A percentile compares a stretch with the other conserved stretches of the same genome.
These are phyloP conservation scores for Nakazawaea pomicola DNA, from an alignment of 805 yeast species.

Conservation along the genomic window DNA sequence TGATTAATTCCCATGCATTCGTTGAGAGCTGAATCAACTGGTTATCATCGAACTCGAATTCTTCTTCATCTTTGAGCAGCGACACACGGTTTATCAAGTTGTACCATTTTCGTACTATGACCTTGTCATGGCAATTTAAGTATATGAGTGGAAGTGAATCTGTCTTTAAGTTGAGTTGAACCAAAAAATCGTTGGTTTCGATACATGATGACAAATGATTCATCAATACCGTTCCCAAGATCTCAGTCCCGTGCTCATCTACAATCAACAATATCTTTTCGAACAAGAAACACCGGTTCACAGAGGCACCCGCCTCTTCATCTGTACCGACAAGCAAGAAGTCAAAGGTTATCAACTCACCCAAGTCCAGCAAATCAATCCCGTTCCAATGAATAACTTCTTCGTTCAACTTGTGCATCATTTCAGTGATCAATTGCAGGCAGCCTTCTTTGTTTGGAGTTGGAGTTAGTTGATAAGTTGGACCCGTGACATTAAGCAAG, in stretches of 20 bases:
- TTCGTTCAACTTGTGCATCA: slow-evolving; percentile 9
- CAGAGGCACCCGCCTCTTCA: slow-evolving; percentile 1
- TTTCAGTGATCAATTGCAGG: slow-evolving; percentile 1
- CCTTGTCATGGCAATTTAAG: slow-evolving; percentile 2
- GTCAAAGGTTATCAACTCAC: slow-evolving; percentile 12
- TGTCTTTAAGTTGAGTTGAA: slow-evolving; percentile 9
- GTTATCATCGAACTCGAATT: slow-evolving; percentile 4
- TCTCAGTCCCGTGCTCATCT: not conserved
- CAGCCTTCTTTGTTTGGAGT: not conserved
- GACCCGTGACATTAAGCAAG: slow-evolving; percentile 6
- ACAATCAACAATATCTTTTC: slow-evolving; percentile 8
- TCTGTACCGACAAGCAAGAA: slow-evolving; percentile 3
- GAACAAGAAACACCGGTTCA: slow-evolving; percentile 9
- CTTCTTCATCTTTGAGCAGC: not conserved
- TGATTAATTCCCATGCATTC: slow-evolving; percentile 9
- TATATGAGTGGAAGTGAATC: slow-evolving; percentile 6
- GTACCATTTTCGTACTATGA: slow-evolving; percentile 10
- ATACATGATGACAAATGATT: slow-evolving; percentile 5
- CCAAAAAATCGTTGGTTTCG: slow-evolving; percentile 1
- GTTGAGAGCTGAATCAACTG: slow-evolving; percentile 9
- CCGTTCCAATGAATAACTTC: slow-evolving; percentile 13
- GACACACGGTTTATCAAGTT: not conserved
- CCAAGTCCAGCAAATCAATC: slow-evolving; percentile 8
- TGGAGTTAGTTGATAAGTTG: slow-evolving; percentile 1
- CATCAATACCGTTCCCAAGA: slow-evolving; percentile 3